These are phyloP conservation scores for Cordyceps tenuipes DNA, from an alignment of 2,329 filamentous ascomycete genomes.

Conservation along the genomic window DNA sequence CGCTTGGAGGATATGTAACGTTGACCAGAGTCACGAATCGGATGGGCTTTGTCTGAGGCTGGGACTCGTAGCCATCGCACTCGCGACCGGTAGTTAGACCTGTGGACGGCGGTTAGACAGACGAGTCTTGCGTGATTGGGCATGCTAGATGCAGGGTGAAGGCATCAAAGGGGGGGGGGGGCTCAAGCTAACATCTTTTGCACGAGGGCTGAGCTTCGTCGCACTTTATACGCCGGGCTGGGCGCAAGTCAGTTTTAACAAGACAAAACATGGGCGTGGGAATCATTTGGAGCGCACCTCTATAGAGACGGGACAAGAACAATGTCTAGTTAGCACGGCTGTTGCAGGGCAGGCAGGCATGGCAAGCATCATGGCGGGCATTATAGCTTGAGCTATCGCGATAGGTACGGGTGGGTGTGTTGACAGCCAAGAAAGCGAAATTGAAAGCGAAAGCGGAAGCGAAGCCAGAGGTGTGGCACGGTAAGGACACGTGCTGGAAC, in stretches of 20 bases:
- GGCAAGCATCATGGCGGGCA: neutral
- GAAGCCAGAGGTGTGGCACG: neutral
- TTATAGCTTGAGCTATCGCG: neutral
- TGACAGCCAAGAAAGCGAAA: neutral
- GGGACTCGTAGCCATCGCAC: conserved; percentile 7
- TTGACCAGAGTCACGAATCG: conserved; percentile 4
- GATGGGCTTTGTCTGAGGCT: neutral
- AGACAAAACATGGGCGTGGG: neutral
- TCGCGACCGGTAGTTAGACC: conserved; percentile 8
- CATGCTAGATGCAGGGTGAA: neutral
- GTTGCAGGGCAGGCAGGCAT: neutral
- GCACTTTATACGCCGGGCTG: conserved; percentile 10
- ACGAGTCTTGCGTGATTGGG: neutral
- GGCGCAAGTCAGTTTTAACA: neutral
- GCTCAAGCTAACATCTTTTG: conserved; percentile 9
- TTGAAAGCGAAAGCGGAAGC: neutral
- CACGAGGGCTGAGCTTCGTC: conserved; percentile 10
- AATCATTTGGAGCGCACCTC: neutral
- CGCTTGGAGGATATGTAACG: neutral
- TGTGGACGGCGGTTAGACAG: neutral
- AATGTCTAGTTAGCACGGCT: neutral
- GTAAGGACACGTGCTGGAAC: neutral
- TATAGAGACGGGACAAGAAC: neutral
- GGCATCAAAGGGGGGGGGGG: neutral
- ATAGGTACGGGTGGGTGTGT: neutral